Percentiles rank a stretch among this genome's conserved stretches.
Conservation (phyloP, 495 filamentous ascomycete species). For the Thozetella sp. region DNA sequence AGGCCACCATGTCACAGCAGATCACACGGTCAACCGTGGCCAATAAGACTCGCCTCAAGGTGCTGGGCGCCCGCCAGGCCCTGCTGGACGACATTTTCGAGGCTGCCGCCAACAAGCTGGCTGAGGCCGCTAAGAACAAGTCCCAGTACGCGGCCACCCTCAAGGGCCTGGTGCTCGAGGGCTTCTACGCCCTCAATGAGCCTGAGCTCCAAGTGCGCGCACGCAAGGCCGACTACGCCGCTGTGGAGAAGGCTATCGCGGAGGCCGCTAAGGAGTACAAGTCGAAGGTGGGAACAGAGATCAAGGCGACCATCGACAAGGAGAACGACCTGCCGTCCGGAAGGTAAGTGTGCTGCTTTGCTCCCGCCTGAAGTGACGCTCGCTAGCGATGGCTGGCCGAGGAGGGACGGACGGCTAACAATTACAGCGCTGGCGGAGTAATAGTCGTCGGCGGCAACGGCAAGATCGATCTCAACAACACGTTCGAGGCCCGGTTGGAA, state of each 20-base stretch:
- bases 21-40: constrained; percentile 91
- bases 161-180: constrained; percentile 84
- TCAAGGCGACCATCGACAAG: constrained; percentile 71
- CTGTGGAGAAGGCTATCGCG: constrained; percentile 73
- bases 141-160: constrained; percentile 72
- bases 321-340: constrained; percentile 77
- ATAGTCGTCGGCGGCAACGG: constrained; percentile 78
- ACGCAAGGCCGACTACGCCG: constrained; percentile 76
- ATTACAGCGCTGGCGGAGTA: constrained; percentile 77
- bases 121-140: constrained; percentile 65
- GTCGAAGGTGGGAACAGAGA: constrained; percentile 65
- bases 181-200: constrained; percentile 85
- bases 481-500: constrained; percentile 87
- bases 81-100: constrained; percentile 93
- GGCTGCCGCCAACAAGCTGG: constrained; percentile 67
- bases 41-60: constrained; percentile 90
- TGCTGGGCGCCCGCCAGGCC: constrained; percentile 84
- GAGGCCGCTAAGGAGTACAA: constrained; percentile 81
- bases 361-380: constrained; percentile 1
- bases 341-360: constrained; percentile 63
- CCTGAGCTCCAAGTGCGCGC: constrained; percentile 69
- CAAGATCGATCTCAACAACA: constrained; percentile 99
- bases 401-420: constrained; percentile 12
- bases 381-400: constrained; percentile 4
- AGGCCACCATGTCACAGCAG: constrained; percentile 94